Conservation (phyloP, 2,329 filamentous ascomycete species). For the Lachnellula cervina region DNA sequence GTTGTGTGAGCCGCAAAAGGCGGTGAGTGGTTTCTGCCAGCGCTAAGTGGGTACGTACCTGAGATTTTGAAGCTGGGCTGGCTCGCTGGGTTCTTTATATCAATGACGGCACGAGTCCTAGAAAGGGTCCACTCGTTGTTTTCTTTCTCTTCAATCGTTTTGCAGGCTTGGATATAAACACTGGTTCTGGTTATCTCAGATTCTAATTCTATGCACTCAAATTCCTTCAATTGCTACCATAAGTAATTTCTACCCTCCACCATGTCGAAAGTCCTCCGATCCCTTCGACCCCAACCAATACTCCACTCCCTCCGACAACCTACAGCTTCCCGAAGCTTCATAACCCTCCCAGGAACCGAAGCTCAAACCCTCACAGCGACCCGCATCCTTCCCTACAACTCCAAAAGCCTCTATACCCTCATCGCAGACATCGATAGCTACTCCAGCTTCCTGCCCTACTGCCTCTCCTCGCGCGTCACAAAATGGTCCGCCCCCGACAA, state of each 20-base stretch:
- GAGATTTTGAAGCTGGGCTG: too few species aligned
- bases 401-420: slow-evolving; percentile 68
- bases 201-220: too few species aligned
- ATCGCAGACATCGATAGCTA: slow-evolving; percentile 89
- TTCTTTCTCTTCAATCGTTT: too few species aligned
- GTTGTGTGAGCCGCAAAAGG: not conserved
- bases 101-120: not conserved
- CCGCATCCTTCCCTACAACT: slow-evolving; percentile 71
- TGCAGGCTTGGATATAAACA: too few species aligned
- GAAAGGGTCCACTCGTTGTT: too few species aligned
- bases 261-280: slow-evolving; percentile 24
- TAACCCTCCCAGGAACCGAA: slow-evolving; percentile 33
- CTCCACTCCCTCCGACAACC: slow-evolving; percentile 12
- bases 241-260: not conserved
- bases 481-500: slow-evolving; percentile 57
- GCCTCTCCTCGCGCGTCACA: slow-evolving; percentile 71
- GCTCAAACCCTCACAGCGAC: slow-evolving; percentile 65
- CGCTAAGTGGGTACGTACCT: too few species aligned
- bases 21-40: slow-evolving; percentile 9
- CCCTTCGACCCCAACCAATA: slow-evolving; percentile 15
- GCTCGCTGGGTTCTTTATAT: too few species aligned
- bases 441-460: slow-evolving; percentile 86
- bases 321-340: slow-evolving; percentile 38
- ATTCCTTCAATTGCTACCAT: too few species aligned
- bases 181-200: too few species aligned